Base-by-base conservation (phyloP, 2,329 filamentous ascomycete species). In the Juglanconis sp. region DNA sequence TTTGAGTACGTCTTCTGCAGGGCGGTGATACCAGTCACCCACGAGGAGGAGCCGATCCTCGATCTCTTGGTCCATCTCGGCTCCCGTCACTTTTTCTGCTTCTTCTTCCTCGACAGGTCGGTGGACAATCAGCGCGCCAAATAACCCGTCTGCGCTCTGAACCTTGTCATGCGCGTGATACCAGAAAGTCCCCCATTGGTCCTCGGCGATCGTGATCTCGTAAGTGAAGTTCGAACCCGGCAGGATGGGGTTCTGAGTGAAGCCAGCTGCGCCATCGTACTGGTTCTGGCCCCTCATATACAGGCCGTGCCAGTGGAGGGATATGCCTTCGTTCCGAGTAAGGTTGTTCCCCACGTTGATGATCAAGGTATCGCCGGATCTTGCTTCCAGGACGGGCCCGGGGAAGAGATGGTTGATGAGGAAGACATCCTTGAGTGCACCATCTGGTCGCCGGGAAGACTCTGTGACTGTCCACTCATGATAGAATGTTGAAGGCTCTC, bases 401-500 rank as follows among this genome's bases (percentile, higher is more conserved):
- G 80, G 79, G 59, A 81, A 81, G 1, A 32, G 44, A 77, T 76
- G 75, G 63, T 84, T 84, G 60, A 85, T 76, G 3, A 81, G 69
- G 65, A 79, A 80, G 3, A 83, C 72, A 0, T 66, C 64, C 64
- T 81, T 82, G n/a, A 70, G 62, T 1, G 84, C 81, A 0, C 81
- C 81, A 65, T 84, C 80, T 5, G 79, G 79, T 3, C 72, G 71
- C n/a, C 71, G 68, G 34, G 67, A 40, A 1, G 64, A 73, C 17
- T 71, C 69, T 2, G 73, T 78, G 15, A 82, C 70, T 13, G 68
- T 73, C 77, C 77, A 81, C 38, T 42, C 38, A 13, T 42, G 38
- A 4, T 42, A 42, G 38, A 11, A 7, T 15, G 38, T 42, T 42
- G 38, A 4, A 42, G 38, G 11, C 2, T 42, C 38, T 10, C 38